These are phyloP conservation scores for Knufia fluminis DNA, from an alignment of 2,329 filamentous ascomycete species.

Conservation along the genomic window DNA sequence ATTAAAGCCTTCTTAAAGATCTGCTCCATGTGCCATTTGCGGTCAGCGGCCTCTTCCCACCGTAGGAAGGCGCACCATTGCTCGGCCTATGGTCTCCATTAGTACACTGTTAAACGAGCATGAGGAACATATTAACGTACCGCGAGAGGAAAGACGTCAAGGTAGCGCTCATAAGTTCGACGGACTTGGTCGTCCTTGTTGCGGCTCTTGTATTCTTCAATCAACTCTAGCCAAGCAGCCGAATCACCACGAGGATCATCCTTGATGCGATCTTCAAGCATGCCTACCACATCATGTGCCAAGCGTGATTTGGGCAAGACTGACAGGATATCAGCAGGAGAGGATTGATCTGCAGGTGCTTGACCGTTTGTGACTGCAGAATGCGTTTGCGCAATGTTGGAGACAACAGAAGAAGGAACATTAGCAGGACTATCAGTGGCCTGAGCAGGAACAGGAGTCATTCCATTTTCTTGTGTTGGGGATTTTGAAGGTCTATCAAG, in stretches of 20 bases:
- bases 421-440: conserved; percentile 42
- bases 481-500: conserved; percentile 44
- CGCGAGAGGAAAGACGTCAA: conserved; percentile 78
- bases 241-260: conserved; percentile 89
- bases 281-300: conserved; percentile 64
- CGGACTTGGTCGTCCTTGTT: conserved; percentile 75
- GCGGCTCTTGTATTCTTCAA: conserved; percentile 72
- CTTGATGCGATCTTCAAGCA: conserved; percentile 81
- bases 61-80: conserved; percentile 83
- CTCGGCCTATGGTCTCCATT: conserved; percentile 58
- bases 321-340: conserved; percentile 17
- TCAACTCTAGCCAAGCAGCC: conserved; percentile 81
- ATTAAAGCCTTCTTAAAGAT: conserved; percentile 76
- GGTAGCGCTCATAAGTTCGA: conserved; percentile 72
- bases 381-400: conserved; percentile 35
- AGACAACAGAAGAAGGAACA: conserved; percentile 36
- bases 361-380: conserved; percentile 26
- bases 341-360: conserved; percentile 17
- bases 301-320: conserved; percentile 44
- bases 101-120: conserved; percentile 17
- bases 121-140: conserved; percentile 50
- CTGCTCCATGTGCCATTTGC: conserved; percentile 68
- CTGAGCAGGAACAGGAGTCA: conserved; percentile 32
- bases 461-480: conserved; percentile 48
- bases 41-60: conserved; percentile 81